Evolutionary conservation across 2,329 filamentous ascomycete genomes (phyloP).

Genomic region (Colletotrichum aenigma): DNA sequence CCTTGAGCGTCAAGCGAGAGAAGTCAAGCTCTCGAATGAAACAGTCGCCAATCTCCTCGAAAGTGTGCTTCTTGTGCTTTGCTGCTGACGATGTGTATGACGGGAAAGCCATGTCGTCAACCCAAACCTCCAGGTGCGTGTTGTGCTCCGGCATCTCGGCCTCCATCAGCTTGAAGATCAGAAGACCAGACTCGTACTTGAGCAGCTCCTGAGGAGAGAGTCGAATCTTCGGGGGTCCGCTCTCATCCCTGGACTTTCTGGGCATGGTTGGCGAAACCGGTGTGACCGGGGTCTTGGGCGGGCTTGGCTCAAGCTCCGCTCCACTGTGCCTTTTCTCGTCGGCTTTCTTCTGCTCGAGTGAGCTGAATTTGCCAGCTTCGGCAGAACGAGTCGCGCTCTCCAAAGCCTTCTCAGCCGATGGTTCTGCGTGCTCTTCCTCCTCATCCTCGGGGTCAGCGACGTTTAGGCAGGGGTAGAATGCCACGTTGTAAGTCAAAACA

Average conservation of each 20-base stretch:
- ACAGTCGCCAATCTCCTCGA: conserved; percentile 94
- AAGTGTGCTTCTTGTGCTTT: conserved; percentile 69
- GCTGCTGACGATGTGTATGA: conserved; percentile 84
- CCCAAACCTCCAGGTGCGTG: conserved; percentile 83
- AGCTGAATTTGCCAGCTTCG: conserved; percentile 50
- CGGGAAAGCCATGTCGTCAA: conserved; percentile 94
- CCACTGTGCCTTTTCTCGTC: conserved; percentile 28
- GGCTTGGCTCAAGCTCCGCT: conserved; percentile 25
- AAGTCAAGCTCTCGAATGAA: conserved; percentile 98
- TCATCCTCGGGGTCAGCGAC: conserved; percentile 90
- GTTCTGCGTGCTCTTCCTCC: conserved; percentile 58
- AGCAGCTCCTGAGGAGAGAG: conserved; percentile 81
- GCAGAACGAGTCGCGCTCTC: conserved; percentile 22
- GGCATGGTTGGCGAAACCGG: conserved; percentile 50
- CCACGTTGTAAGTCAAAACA: conserved; percentile 76
- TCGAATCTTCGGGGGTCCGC: conserved; percentile 73
- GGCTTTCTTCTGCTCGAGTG: conserved; percentile 31
- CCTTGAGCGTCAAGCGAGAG: conserved; percentile 86
- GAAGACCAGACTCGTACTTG: conserved; percentile 86
- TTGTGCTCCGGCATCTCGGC: conserved; percentile 80
- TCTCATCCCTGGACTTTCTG: conserved; percentile 54
- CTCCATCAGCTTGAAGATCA: conserved; percentile 94
- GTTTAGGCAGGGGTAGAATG: conserved; percentile 91
- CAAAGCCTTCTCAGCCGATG: conserved; percentile 40
- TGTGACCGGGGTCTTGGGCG: conserved; percentile 46